Evolutionary conservation across 73 alveolate species (phyloP).

Genomic region (Uronychia setigera): DNA sequence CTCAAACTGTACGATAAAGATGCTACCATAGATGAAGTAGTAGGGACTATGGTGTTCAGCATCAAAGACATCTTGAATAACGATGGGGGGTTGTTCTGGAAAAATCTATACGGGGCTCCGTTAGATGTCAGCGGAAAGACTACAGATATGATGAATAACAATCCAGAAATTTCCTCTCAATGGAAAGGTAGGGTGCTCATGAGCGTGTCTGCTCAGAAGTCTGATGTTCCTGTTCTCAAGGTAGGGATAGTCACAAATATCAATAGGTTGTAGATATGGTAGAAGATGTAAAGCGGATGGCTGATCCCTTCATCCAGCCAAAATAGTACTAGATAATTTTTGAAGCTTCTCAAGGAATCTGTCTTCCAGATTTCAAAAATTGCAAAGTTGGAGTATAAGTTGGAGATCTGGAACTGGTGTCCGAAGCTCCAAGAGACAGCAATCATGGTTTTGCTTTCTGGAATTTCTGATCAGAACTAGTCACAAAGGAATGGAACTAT

Average conservation of each 20-base stretch:
- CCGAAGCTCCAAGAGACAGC: slow-evolving; percentile 37
- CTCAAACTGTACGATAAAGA: slow-evolving; percentile 65
- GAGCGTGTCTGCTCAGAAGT: slow-evolving; percentile 58
- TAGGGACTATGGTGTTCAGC: slow-evolving; percentile 61
- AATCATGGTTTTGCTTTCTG: slow-evolving; percentile 61
- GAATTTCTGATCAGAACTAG: slow-evolving; percentile 57
- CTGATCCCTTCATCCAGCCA: background rate
- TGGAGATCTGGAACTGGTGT: slow-evolving; percentile 46
- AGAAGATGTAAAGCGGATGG: background rate
- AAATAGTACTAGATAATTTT: slow-evolving; percentile 55
- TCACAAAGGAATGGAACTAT: slow-evolving; percentile 33
- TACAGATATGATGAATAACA: slow-evolving; percentile 67
- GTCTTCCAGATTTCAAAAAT: slow-evolving; percentile 61
- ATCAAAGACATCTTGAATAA: slow-evolving; percentile 28
- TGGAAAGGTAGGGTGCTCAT: slow-evolving; percentile 86
- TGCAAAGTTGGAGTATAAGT: slow-evolving; percentile 69
- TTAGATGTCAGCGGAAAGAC: slow-evolving; percentile 44
- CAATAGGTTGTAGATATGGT: slow-evolving; percentile 1
- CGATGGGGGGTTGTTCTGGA: slow-evolving; percentile 51
- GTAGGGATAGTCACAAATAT: slow-evolving; percentile 18
- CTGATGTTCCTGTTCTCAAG: slow-evolving; percentile 56
- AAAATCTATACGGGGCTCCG: slow-evolving; percentile 79
- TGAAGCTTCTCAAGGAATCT: slow-evolving; percentile 68
- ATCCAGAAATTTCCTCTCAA: slow-evolving; percentile 75
- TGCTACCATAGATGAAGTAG: slow-evolving; percentile 61